Percentiles rank a stretch among this genome's conserved stretches.
Conservation (phyloP, 805 yeast genomes). For the Blastobotrys parvus region DNA sequence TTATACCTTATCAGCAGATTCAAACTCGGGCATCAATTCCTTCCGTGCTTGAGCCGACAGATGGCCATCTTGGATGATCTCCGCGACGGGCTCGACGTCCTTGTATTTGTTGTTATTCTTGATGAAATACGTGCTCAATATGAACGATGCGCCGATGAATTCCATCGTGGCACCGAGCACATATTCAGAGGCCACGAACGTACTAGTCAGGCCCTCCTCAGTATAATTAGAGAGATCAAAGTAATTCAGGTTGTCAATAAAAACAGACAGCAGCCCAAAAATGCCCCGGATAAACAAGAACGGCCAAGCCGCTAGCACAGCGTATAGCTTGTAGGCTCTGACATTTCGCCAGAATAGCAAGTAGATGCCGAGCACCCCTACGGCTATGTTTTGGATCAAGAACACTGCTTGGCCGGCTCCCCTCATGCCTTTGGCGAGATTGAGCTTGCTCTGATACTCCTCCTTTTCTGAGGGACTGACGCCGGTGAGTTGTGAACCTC, state of each 20-base stretch:
- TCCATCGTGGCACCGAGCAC: slow-evolving; percentile 16
- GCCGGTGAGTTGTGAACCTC: slow-evolving; percentile 12
- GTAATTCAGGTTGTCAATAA: slow-evolving; percentile 8
- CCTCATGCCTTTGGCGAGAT: slow-evolving; percentile 9
- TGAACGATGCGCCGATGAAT: slow-evolving; percentile 7
- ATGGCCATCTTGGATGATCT: too few relatives aligned
- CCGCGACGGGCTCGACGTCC: too few relatives aligned
- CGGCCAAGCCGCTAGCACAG: slow-evolving; percentile 9
- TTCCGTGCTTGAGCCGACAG: too few relatives aligned
- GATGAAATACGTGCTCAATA: slow-evolving; percentile 1
- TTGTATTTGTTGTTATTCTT: not conserved
- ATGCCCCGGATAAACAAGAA: slow-evolving; percentile 13
- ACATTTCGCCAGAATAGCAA: slow-evolving; percentile 1
- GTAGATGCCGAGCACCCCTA: slow-evolving; percentile 2
- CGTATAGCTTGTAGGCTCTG: slow-evolving; percentile 6
- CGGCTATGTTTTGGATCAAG: slow-evolving; percentile 6
- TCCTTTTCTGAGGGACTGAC: not conserved
- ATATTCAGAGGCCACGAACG: slow-evolving; percentile 12
- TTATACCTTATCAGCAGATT: too few relatives aligned
- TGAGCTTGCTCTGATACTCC: not conserved
- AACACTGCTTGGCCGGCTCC: slow-evolving; percentile 13
- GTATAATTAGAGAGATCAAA: slow-evolving; percentile 10
- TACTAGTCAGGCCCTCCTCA: slow-evolving; percentile 4
- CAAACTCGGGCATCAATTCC: too few relatives aligned
- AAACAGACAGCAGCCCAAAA: slow-evolving; percentile 12